Base-by-base conservation (phyloP, 1,284 basidiomycete genomes). In the Ganoderma lingzhi region DNA sequence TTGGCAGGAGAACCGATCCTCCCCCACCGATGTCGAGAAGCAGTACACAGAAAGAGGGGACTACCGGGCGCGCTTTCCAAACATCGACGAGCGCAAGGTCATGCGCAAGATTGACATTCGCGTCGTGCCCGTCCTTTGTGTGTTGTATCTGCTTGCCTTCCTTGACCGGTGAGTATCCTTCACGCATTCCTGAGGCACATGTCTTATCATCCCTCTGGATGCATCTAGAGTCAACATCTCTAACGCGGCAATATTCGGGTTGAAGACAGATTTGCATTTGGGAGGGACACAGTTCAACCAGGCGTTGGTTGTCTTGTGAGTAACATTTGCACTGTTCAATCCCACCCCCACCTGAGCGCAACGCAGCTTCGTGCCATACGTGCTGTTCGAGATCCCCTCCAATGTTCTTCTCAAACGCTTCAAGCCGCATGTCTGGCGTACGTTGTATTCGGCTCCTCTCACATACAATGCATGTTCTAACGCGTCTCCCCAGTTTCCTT, bases 381-480 rank as follows among this genome's bases (percentile, higher is more conserved):
- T 80, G n/a, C 58, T 80, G 14, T 78, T 77, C 66, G 80, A 80
- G 64, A 78, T 80, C 10, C 79, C 80, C 17, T 80, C 79, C 5
- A 80, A 80, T 62, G 71, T 70, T 1, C 71, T 80, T 39, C 71
- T 81, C 63, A 80, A 80, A 66, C 76, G 72, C 45, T 77, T 81
- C 73, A 75, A 74, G 64, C 78, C 80, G 0, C 76, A 79, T 63
- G 74, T 79, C 28, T 79, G 80, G 78, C 69, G 78, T 79, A 68
- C 17, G 79, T 74, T 9, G 12, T n/a, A 32, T 17, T 48, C 30
- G 2, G n/a, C 41, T 35, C 28, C 42, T 17, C 23, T 15, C 35
- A 28, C 32, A n/a, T 30, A 32, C 3, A 32, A 53, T 41, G 44
- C 39, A 9, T 37, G 6, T n/a, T 32, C 58, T 42, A n/a, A 23